Conservation (phyloP, 2,329 filamentous ascomycete genomes). For the Monosporascus cannonballus region DNA sequence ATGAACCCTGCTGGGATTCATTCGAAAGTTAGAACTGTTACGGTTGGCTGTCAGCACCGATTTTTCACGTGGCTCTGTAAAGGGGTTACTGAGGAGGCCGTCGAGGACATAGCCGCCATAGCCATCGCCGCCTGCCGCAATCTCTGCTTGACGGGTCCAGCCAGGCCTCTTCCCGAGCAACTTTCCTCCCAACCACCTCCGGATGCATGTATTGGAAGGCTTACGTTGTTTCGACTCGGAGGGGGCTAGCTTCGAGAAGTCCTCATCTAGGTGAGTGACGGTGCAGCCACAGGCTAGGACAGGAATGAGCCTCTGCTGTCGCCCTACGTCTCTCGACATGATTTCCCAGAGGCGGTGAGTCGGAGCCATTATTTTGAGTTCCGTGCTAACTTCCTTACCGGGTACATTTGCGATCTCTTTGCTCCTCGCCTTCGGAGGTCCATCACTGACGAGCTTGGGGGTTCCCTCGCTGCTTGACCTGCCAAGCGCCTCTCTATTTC, state of each 20-base stretch:
- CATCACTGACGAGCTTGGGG: no score
- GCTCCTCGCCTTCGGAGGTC: background rate
- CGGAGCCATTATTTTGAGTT: background rate
- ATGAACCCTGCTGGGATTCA: no score
- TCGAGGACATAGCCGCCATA: constrained; percentile 34
- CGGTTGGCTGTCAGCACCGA: no score
- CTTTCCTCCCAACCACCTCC: constrained; percentile 35
- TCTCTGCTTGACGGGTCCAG: constrained; percentile 35
- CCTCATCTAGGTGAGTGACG: constrained; percentile 36
- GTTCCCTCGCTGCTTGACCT: background rate
- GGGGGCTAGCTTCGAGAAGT: constrained; percentile 41
- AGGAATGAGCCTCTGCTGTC: constrained; percentile 28
- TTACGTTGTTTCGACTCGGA: constrained; percentile 40
- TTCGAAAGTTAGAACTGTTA: no score
- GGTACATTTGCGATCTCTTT: constrained; percentile 7
- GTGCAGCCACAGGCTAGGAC: constrained; percentile 34
- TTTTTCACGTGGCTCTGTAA: background rate
- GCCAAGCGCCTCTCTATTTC: constrained; percentile 2
- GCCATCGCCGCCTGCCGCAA: constrained; percentile 35
- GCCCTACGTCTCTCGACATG: constrained; percentile 31
- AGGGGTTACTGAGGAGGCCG: constrained; percentile 20
- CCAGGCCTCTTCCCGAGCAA: constrained; percentile 36
- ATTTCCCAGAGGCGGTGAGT: constrained; percentile 29
- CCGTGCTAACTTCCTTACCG: background rate
- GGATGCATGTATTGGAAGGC: constrained; percentile 39